A percentile compares a stretch with the other conserved stretches of the same genome.
Conservation (phyloP, 192 early-diverging fungal species). For the Linnemannia elongata region DNA sequence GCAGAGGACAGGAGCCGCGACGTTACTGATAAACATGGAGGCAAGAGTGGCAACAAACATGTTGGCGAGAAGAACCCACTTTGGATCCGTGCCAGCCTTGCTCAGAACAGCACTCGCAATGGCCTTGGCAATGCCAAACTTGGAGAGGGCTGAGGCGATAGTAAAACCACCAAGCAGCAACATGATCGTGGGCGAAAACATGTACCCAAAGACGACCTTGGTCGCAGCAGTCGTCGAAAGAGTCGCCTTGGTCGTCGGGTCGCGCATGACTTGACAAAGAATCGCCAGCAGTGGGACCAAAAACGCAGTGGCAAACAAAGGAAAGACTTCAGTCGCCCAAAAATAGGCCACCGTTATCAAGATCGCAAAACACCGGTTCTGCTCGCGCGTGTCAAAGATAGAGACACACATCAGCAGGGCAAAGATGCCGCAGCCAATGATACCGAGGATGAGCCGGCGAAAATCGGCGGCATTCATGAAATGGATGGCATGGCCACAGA, state of each 20-base stretch:
- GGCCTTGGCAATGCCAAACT: slow-evolving; percentile 81
- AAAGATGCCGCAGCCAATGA: slow-evolving; percentile 69
- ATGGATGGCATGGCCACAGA: slow-evolving; percentile 31
- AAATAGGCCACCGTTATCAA: slow-evolving; percentile 85
- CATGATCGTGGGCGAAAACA: slow-evolving; percentile 86
- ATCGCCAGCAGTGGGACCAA: slow-evolving; percentile 79
- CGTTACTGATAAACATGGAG: slow-evolving; percentile 88
- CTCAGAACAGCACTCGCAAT: slow-evolving; percentile 74
- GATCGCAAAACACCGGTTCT: slow-evolving; percentile 91
- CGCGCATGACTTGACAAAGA: slow-evolving; percentile 71
- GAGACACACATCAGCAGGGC: slow-evolving; percentile 67
- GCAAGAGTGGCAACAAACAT: slow-evolving; percentile 83
- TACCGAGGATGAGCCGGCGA: slow-evolving; percentile 54
- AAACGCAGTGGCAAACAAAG: slow-evolving; percentile 79
- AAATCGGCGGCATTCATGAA: slow-evolving; percentile 15
- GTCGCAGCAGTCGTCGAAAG: slow-evolving; percentile 63
- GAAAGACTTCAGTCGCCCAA: slow-evolving; percentile 89
- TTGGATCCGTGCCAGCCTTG: slow-evolving; percentile 76
- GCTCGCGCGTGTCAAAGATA: slow-evolving; percentile 76
- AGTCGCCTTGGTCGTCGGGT: slow-evolving; percentile 43
- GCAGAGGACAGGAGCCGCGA: slow-evolving; percentile 84
- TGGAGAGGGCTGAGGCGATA: slow-evolving; percentile 80
- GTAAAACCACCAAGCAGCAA: slow-evolving; percentile 82
- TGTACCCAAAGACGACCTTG: slow-evolving; percentile 76
- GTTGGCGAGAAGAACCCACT: slow-evolving; percentile 75